Evolutionary conservation across 768 basidiomycete genomes (phyloP), one percentile per base, ranked within the genome.

Genomic region (Phylloporus rhodoxanthus): DNA sequence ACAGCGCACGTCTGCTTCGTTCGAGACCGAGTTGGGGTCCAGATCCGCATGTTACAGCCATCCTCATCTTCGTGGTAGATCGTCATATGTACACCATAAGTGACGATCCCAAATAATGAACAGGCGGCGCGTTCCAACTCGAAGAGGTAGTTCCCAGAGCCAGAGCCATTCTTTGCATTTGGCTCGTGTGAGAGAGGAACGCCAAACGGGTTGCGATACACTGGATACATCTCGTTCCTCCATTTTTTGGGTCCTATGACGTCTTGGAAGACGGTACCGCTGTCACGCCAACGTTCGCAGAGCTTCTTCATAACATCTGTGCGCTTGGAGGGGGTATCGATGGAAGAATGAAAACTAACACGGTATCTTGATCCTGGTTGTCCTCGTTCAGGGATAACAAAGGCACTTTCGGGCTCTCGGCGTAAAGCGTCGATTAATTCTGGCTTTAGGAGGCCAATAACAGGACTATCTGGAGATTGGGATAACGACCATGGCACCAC

Each of bases 11-110:
- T 97, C 57, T 82, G 88, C 66, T 99, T 99, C 8, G 87, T 94
- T 51, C 71, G 74, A 2, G 91, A 78, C 13, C 96, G 77, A 8
- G 83, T 86, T 2, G 96, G 93, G 1, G 92, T 82, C 95, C 96
- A 98, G 2, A 96, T 71, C 52, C 70, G 75, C 62, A 85, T 64
- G 29, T 57, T 53, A 25, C 29, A 42, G 10, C 64, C 68, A 34
- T 66, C 72, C 34, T 74, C 73, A 26, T 69, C 65, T 43, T 66
- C 59, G 15, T 65, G 48, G 61, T 81, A 91, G 45, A 84, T 79
- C 17, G 81, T 88, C 82, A 94, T 80, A 66, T 98, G 96, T 2
- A 95, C 87, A 0, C 96, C 95, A 58, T 88, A 93, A 0, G 94
- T 96, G 45, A 90, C 77, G 7, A 94, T 67, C 3, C 95, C 93